A percentile compares a stretch with the other conserved stretches of the same genome.
Evolutionary conservation across 139 green algal species (phyloP).

Genomic region (Tetraselmis chui): DNA sequence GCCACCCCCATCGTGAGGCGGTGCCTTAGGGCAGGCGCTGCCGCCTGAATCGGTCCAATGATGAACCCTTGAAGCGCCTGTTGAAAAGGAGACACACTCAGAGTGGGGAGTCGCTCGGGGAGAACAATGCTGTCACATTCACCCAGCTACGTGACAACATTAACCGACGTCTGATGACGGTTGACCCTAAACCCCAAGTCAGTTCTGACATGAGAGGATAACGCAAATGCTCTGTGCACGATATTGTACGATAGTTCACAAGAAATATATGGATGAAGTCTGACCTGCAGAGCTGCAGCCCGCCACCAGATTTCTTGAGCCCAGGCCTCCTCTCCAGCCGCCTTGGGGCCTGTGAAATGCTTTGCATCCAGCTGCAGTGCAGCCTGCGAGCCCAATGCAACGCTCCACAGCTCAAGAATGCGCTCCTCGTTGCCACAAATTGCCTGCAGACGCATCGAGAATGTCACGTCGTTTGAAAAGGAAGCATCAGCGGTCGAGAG

Average conservation of each 20-base stretch:
- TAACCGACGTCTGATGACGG: too few relatives aligned
- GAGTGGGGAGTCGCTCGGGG: too few relatives aligned
- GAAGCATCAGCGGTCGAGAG: too few relatives aligned
- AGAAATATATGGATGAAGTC: not conserved
- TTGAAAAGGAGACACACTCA: too few relatives aligned
- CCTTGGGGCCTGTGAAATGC: slow-evolving; percentile 6
- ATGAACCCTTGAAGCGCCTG: slow-evolving; percentile 42
- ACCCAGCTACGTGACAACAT: too few relatives aligned
- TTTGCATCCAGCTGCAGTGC: slow-evolving; percentile 32
- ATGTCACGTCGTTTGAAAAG: too few relatives aligned
- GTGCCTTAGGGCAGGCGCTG: not conserved
- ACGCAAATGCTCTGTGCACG: too few relatives aligned
- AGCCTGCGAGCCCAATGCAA: slow-evolving; percentile 39
- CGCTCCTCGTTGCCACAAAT: slow-evolving; percentile 1
- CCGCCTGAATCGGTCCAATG: not conserved
- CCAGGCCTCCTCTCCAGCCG: not conserved
- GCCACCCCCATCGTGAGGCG: not conserved
- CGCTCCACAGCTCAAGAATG: slow-evolving; percentile 43
- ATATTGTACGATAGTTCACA: too few relatives aligned
- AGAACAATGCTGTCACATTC: too few relatives aligned
- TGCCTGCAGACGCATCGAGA: too few relatives aligned
- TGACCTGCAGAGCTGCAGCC: slow-evolving; percentile 39
- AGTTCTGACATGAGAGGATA: too few relatives aligned
- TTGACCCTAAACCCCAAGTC: too few relatives aligned
- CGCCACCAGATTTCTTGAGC: slow-evolving; percentile 66